A percentile compares a stretch with the other conserved stretches of the same genome.
phyloP scores from a whole-genome alignment of 2,329 filamentous ascomycete species.

The Pseudogymnoascus sp. region DNA sequence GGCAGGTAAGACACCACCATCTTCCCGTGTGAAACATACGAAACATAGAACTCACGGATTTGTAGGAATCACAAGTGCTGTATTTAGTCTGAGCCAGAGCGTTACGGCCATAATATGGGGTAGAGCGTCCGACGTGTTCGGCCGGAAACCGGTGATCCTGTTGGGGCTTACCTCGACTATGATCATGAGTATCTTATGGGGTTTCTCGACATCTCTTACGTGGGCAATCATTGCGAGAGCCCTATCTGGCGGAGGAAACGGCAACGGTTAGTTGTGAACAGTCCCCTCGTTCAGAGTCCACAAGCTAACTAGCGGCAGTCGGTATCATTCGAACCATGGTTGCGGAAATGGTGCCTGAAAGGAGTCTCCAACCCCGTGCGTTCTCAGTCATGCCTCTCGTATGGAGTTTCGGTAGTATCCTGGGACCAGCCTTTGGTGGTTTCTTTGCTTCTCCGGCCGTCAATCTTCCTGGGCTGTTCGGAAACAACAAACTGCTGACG shows the following conservation, averaged over 20 bases:
- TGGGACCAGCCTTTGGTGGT: constrained; percentile 82
- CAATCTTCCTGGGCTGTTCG: constrained; percentile 65
- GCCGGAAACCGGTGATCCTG: constrained; percentile 76
- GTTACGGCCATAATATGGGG: constrained; percentile 69
- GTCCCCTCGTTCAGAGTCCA: neutral
- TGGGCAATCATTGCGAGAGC: constrained; percentile 75
- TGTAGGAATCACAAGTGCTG: constrained; percentile 50
- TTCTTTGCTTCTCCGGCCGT: constrained; percentile 73
- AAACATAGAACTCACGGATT: constrained; percentile 10
- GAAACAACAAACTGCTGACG: constrained; percentile 57
- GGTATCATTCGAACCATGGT: constrained; percentile 89
- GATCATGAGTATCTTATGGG: constrained; percentile 72
- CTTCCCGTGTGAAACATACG: neutral
- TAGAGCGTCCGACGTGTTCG: constrained; percentile 65
- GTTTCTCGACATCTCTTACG: constrained; percentile 67
- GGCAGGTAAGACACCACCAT: constrained; percentile 44
- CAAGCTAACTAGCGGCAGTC: constrained; percentile 38
- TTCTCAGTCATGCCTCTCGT: constrained; percentile 91
- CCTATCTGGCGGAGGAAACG: constrained; percentile 76
- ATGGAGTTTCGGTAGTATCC: constrained; percentile 80
- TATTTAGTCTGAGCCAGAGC: constrained; percentile 66
- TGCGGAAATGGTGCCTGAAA: constrained; percentile 84
- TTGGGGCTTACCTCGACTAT: constrained; percentile 69
- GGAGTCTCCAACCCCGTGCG: constrained; percentile 75
- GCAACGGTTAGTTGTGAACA: constrained; percentile 55